Base-by-base conservation (phyloP, 768 basidiomycete genomes). In the Leccinum olivaceopallidum region DNA sequence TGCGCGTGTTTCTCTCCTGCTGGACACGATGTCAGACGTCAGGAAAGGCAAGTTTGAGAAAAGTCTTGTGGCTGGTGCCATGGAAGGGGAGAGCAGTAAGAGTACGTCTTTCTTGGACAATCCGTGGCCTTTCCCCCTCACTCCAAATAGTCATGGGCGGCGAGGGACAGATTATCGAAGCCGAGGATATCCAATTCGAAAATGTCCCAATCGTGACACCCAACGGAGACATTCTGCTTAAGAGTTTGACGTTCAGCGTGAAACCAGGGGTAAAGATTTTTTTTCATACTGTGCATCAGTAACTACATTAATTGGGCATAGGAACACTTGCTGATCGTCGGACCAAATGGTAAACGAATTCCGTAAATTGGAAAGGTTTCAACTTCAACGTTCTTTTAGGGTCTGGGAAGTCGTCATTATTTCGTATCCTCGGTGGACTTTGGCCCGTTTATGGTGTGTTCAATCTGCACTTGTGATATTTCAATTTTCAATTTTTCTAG, bases 351-450 rank as follows among this genome's bases (percentile, higher is more conserved):
- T 86, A 57, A 61, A 70, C 59, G 48, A n/a, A 10, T 44, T 52
- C 47, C 42, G 3, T 20, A 12, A 20, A 13, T 53, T 14, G 30
- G 5, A 16, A 50, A 26, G 32, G n/a, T 4, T 16, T 55, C 18
- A 61, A 59, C 58, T 47, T 51, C 6, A 52, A 20, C 48, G 8
- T 34, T 56, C 32, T 34, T 59, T 37, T 63, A 89, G 89, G 90
- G 30, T 92, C 92, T 64, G 92, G 92, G 20, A 96, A 95, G 71
- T 92, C 90, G 0, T 93, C 90, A 6, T 79, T 98, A 34, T 98
- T 98, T 81, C 86, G 96, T n/a, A 95, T 98, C 52, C 78, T 98
- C 2, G 95, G 95, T 24, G 95, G 94, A 22, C 83, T 98, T n/a
- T 97, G 95, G 95, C 94, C 95, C 0, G 89, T 94, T 26, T 82